These are phyloP conservation scores for Jatropha curcas DNA, from an alignment of 345 rosid species.

Conservation along the genomic window DNA sequence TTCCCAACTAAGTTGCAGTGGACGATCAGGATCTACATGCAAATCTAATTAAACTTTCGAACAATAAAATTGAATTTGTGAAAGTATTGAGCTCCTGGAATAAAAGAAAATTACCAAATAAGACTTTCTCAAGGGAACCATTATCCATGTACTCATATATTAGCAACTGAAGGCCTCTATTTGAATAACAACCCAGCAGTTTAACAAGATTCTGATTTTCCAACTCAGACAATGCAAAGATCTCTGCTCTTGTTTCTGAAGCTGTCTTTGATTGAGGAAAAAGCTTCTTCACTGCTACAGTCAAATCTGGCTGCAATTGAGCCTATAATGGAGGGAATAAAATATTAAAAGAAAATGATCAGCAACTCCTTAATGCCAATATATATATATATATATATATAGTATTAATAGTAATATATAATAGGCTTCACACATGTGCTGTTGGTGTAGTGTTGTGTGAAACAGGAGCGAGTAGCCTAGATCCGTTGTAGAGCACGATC, in stretches of 20 bases:
- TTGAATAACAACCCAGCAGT: conserved; percentile 7
- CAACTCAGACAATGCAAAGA: neutral
- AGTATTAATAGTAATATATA: too few species aligned
- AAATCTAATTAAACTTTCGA: too few species aligned
- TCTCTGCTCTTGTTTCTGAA: neutral
- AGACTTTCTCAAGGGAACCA: conserved; percentile 3
- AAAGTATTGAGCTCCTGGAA: too few species aligned
- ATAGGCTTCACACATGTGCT: too few species aligned
- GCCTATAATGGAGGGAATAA: too few species aligned
- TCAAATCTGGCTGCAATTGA: neutral
- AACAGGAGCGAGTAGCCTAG: too few species aligned
- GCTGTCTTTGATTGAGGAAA: neutral
- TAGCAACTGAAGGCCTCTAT: conserved; percentile 6
- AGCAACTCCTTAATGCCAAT: too few species aligned
- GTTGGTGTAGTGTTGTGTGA: too few species aligned
- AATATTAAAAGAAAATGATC: too few species aligned
- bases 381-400: too few species aligned
- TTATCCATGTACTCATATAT: conserved; percentile 17
- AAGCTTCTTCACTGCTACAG: neutral
- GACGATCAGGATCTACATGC: neutral
- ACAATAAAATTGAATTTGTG: too few species aligned
- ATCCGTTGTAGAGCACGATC: too few species aligned
- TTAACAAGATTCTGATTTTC: conserved; percentile 14
- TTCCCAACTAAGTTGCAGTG: neutral
- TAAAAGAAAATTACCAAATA: conserved; percentile 13